A percentile compares a stretch with the other conserved stretches of the same genome.
Conservation (phyloP, 495 filamentous ascomycete species). For the Xanthoparmelia taractica region DNA sequence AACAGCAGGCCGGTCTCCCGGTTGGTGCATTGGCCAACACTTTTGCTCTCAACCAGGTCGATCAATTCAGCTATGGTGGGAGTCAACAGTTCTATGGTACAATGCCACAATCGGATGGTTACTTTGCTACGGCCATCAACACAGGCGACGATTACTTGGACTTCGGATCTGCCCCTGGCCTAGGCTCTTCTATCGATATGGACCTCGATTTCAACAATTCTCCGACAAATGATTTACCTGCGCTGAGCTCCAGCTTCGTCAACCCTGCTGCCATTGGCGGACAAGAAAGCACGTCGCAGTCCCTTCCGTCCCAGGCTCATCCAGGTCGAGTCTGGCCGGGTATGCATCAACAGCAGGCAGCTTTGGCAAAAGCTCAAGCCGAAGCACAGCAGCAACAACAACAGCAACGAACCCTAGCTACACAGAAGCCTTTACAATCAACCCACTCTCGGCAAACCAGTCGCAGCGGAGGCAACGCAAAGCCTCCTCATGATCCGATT, state of each 20-base stretch:
- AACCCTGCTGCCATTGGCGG: constrained; percentile 64
- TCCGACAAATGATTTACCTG: constrained; percentile 36
- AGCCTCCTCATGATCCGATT: constrained; percentile 52
- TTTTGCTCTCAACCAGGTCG: constrained; percentile 55
- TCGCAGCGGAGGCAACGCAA: constrained; percentile 37
- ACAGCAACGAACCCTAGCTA: constrained; percentile 28
- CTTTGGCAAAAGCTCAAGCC: constrained; percentile 65
- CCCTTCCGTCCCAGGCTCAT: constrained; percentile 43
- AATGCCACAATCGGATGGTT: constrained; percentile 35
- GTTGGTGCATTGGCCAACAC: constrained; percentile 67
- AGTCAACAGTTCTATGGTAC: constrained; percentile 39
- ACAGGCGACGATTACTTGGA: constrained; percentile 42
- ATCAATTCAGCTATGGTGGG: constrained; percentile 46
- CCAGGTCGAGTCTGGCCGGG: constrained; percentile 75
- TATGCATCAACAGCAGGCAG: constrained; percentile 77
- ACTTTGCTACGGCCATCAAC: constrained; percentile 45
- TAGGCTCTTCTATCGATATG: constrained; percentile 35
- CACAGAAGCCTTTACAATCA: constrained; percentile 26
- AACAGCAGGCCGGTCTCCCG: constrained; percentile 84
- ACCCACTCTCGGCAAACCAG: constrained; percentile 26
- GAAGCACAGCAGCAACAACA: constrained; percentile 60
- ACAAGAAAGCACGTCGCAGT: constrained; percentile 42
- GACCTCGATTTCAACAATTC: constrained; percentile 58
- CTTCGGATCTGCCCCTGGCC: constrained; percentile 51
- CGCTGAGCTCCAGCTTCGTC: constrained; percentile 46